Percentiles rank a stretch among this genome's conserved stretches.
Evolutionary conservation across 768 basidiomycete species (phyloP).

Genomic region (Fomitopsis pulvina): DNA sequence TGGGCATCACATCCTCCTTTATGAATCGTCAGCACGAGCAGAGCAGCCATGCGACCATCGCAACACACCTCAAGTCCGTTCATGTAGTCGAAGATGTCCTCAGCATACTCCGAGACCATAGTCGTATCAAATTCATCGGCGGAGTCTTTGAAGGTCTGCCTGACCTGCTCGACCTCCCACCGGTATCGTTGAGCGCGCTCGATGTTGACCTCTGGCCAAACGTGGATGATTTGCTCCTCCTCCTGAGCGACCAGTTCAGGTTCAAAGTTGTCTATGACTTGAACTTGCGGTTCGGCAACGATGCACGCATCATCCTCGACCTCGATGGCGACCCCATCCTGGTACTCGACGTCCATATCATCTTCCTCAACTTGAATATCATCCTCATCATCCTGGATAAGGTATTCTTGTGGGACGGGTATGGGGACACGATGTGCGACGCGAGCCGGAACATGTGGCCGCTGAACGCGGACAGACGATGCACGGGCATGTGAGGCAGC

Average conservation of each 20-base stretch:
- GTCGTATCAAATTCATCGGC: constrained; percentile 75
- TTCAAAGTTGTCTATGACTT: neutral
- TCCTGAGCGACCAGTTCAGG: constrained; percentile 8
- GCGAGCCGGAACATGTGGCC: constrained; percentile 31
- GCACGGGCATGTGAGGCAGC: constrained; percentile 14
- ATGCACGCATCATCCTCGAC: constrained; percentile 7
- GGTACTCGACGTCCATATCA: constrained; percentile 28
- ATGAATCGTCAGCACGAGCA: constrained; percentile 16
- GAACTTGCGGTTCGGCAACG: neutral
- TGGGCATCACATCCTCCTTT: constrained; percentile 85
- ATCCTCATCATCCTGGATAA: constrained; percentile 49
- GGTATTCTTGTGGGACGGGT: constrained; percentile 26
- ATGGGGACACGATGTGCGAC: constrained; percentile 34
- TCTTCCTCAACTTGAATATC: constrained; percentile 52
- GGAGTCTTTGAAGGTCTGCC: constrained; percentile 59
- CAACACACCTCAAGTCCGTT: constrained; percentile 75
- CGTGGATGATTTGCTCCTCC: constrained; percentile 33
- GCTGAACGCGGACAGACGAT: constrained; percentile 14
- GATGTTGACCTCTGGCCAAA: constrained; percentile 74
- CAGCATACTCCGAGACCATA: constrained; percentile 98
- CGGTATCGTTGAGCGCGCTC: constrained; percentile 51
- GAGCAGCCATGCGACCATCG: neutral
- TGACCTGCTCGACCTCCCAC: constrained; percentile 60
- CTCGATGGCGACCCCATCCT: constrained; percentile 5
- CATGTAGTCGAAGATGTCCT: constrained; percentile 98